Evolutionary conservation across 2,329 filamentous ascomycete species (phyloP).

Genomic region (Cladosporium velox): DNA sequence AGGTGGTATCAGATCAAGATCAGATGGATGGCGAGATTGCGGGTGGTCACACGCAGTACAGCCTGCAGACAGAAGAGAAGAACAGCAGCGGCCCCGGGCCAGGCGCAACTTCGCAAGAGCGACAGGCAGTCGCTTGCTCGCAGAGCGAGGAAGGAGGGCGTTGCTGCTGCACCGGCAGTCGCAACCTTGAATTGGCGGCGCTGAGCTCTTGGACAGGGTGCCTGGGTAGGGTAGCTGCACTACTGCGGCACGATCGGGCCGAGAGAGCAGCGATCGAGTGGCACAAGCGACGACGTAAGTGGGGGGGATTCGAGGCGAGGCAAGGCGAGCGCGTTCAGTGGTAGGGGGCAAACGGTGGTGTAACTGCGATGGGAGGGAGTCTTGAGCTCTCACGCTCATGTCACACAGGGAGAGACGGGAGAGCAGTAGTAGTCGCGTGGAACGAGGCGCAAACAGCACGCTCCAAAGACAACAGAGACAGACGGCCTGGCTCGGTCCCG

Average conservation of each 20-base stretch:
- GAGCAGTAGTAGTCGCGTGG: not conserved
- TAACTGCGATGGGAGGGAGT: not conserved
- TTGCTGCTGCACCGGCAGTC: not conserved
- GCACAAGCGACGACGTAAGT: not conserved
- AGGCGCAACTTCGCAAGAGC: not conserved
- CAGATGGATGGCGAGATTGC: not conserved
- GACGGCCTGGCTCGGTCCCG: not conserved
- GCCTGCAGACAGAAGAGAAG: not conserved
- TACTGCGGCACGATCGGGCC: slow-evolving; percentile 4
- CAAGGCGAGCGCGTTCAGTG: not conserved
- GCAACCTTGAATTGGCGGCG: not conserved
- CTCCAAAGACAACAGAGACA: not conserved
- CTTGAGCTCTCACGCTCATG: not conserved
- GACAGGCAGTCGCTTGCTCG: not conserved
- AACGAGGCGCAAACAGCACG: not conserved
- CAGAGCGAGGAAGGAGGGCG: not conserved
- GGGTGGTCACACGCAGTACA: slow-evolving; percentile 1
- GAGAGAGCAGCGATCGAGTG: slow-evolving; percentile 3
- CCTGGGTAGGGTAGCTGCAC: not conserved
- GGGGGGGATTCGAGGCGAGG: not conserved
- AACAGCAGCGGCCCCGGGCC: not conserved
- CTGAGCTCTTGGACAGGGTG: not conserved
- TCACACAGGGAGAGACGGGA: not conserved
- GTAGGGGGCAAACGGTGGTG: not conserved
- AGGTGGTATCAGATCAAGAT: slow-evolving; percentile 1